Percentiles rank a stretch among this genome's conserved stretches.
Evolutionary conservation across 2,329 filamentous ascomycete genomes (phyloP).

Genomic region (Nannizzia gypsea): DNA sequence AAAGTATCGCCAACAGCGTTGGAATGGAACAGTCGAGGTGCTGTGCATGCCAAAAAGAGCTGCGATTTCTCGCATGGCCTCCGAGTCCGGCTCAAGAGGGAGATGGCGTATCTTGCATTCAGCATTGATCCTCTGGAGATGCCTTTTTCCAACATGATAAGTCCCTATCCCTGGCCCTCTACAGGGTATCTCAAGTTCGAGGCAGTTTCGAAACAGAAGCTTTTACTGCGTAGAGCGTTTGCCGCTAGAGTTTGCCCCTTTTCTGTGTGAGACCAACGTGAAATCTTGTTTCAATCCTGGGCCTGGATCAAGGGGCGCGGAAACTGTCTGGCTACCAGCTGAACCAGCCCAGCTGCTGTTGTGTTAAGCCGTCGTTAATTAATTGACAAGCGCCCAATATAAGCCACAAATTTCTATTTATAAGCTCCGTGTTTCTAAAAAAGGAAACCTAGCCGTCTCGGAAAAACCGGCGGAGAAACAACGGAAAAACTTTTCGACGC

Average conservation of each 20-base stretch:
- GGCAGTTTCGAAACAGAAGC: neutral
- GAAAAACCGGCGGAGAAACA: neutral
- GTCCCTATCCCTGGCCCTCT: neutral
- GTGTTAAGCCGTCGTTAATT: neutral
- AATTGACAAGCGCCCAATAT: neutral
- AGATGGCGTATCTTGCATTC: neutral
- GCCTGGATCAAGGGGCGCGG: neutral
- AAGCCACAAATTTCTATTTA: neutral
- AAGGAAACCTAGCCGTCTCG: neutral
- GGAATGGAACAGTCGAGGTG: conserved; percentile 4
- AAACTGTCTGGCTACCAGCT: too few relatives aligned
- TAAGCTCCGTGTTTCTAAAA: neutral
- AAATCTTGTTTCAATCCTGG: neutral
- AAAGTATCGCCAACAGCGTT: neutral
- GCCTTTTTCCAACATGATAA: neutral
- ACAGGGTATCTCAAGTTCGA: neutral
- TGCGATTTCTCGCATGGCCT: neutral
- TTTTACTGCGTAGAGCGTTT: neutral
- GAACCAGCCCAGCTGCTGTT: too few relatives aligned
- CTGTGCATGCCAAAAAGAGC: neutral
- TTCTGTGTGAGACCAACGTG: neutral
- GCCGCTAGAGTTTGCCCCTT: neutral
- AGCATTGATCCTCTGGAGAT: neutral
- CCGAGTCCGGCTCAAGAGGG: neutral
- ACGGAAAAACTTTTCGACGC: neutral